Evolutionary conservation across 768 basidiomycete species (phyloP).

Genomic region (Mycena amicta): DNA sequence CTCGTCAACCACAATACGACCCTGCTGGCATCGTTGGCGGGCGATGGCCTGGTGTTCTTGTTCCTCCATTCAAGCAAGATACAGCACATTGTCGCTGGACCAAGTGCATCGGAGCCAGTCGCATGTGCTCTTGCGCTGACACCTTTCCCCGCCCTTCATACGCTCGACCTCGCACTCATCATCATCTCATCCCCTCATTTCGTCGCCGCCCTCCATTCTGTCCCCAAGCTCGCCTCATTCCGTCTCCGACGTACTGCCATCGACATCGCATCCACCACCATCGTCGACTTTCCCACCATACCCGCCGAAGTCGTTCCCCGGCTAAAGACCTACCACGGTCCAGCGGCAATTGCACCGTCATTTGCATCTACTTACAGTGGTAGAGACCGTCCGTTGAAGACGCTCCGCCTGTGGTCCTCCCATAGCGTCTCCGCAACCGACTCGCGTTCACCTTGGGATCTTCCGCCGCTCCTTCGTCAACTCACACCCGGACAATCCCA

Average conservation of each 20-base stretch:
- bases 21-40: constrained; percentile 5
- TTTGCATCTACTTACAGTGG: constrained; percentile 13
- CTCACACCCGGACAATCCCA: constrained; percentile 13
- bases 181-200: too few relatives aligned
- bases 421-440: constrained; percentile 19
- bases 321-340: constrained; percentile 25
- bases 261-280: constrained; percentile 6
- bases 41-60: constrained; percentile 6
- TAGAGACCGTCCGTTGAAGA: constrained; percentile 14
- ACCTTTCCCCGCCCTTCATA: constrained; percentile 13
- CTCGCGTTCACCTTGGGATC: constrained; percentile 1
- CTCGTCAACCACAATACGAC: constrained; percentile 20
- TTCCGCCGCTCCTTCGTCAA: constrained; percentile 17
- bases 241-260: constrained; percentile 21
- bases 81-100: constrained; percentile 18
- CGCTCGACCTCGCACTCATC: constrained; percentile 20
- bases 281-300: constrained; percentile 8
- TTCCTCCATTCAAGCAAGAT: constrained; percentile 17
- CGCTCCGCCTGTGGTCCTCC: constrained; percentile 25
- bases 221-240: constrained; percentile 19
- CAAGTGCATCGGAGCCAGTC: constrained; percentile 23
- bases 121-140: constrained; percentile 6
- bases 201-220: constrained; percentile 16
- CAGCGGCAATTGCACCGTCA: constrained; percentile 10
- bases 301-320: constrained; percentile 12